Conservation (phyloP, 495 filamentous ascomycete genomes). For the Barbatosphaeria neglecta region DNA sequence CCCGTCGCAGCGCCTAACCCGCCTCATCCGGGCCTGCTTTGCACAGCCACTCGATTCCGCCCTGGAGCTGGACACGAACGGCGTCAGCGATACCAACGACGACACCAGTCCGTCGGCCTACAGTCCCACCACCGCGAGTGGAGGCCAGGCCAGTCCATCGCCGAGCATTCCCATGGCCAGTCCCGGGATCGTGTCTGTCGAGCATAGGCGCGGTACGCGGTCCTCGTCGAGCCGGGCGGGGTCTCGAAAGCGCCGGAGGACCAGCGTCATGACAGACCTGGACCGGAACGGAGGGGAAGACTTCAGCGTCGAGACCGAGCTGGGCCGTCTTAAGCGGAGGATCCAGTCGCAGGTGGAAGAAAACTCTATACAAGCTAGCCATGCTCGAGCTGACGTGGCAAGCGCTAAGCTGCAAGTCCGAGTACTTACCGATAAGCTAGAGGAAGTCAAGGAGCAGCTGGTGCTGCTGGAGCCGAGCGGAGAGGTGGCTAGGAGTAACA, state of each 20-base stretch:
- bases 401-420: background rate
- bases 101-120: background rate
- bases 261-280: background rate
- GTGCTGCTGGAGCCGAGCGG: background rate
- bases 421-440: background rate
- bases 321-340: background rate
- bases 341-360: background rate
- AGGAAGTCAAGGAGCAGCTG: background rate
- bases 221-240: no score
- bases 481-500: background rate
- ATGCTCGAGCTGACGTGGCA: background rate
- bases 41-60: no score
- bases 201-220: no score
- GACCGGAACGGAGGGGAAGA: background rate
- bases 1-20: no score
- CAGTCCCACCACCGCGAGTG: no score
- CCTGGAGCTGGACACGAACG: no score
- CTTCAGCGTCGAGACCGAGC: background rate
- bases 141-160: no score
- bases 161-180: no score
- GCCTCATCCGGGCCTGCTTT: no score
- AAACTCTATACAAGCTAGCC: background rate
- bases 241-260: background rate
- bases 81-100: background rate
- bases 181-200: background rate